Conservation (phyloP, 495 filamentous ascomycete species). For the Hypoxylon trugodes region DNA sequence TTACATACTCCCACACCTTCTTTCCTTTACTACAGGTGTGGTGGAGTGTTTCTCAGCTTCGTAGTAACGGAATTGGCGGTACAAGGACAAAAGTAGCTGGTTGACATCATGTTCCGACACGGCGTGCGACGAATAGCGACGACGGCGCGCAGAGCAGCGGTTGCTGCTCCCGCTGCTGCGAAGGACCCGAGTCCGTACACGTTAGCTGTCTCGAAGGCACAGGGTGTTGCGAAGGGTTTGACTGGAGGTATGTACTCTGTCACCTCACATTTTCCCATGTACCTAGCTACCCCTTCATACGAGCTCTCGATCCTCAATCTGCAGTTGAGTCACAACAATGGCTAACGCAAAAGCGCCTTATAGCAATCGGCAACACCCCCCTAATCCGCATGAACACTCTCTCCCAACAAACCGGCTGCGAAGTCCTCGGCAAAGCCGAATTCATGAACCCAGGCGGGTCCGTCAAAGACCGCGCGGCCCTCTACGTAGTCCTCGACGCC, state of each 20-base stretch:
- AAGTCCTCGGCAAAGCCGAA: slow-evolving; percentile 94
- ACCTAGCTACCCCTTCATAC: neutral
- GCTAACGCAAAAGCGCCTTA: slow-evolving; percentile 10
- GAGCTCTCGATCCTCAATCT: neutral
- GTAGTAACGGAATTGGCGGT: neutral
- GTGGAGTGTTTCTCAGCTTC: neutral
- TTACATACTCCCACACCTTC: slow-evolving; percentile 1
- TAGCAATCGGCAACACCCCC: slow-evolving; percentile 97
- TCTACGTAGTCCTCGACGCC: slow-evolving; percentile 93
- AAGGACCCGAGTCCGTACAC: slow-evolving; percentile 48
- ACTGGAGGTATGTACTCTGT: slow-evolving; percentile 73
- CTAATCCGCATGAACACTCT: slow-evolving; percentile 88
- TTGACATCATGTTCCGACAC: slow-evolving; percentile 59
- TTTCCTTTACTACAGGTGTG: neutral
- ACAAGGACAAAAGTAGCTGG: neutral
- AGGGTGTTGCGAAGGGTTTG: slow-evolving; percentile 83
- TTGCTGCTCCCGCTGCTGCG: slow-evolving; percentile 21
- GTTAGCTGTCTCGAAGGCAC: slow-evolving; percentile 74
- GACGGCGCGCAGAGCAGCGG: slow-evolving; percentile 52
- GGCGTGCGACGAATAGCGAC: slow-evolving; percentile 60
- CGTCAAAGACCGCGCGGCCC: slow-evolving; percentile 94
- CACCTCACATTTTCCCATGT: neutral
- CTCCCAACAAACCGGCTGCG: slow-evolving; percentile 91
- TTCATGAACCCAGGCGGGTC: slow-evolving; percentile 98
- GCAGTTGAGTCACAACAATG: neutral